These are phyloP conservation scores for Linnemannia elongata DNA, from an alignment of 192 early-diverging fungal species.

Conservation along the genomic window DNA sequence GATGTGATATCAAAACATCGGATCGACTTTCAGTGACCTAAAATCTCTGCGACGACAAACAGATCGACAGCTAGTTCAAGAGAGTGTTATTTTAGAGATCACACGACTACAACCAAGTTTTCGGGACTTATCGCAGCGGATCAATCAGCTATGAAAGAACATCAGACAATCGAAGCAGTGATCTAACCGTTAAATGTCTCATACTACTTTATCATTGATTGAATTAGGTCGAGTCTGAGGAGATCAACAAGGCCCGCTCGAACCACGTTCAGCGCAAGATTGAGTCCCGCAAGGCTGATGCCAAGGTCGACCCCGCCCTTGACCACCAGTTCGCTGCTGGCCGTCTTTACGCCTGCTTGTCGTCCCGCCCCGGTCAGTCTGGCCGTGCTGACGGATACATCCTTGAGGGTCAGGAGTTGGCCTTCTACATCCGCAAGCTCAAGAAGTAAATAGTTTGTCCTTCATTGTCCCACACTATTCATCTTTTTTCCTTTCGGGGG, in stretches of 20 bases:
- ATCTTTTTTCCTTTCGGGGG: not conserved
- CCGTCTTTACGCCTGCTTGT: constrained; percentile 92
- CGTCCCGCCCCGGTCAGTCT: constrained; percentile 98
- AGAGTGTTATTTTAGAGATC: too few species aligned
- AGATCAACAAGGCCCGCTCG: constrained; percentile 86
- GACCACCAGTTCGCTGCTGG: constrained; percentile 96
- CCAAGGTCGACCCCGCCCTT: constrained; percentile 89
- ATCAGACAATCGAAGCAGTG: not conserved
- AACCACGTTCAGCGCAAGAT: constrained; percentile 93
- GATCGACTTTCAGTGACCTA: too few species aligned
- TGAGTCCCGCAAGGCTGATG: constrained; percentile 82
- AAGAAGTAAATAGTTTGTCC: constrained; percentile 50
- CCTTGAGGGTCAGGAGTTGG: constrained; percentile 99
- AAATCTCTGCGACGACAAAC: too few species aligned
- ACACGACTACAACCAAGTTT: too few species aligned
- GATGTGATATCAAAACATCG: too few species aligned
- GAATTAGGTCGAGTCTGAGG: constrained; percentile 71
- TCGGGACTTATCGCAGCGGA: too few species aligned
- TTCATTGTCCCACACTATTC: constrained; percentile 1
- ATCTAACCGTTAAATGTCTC: not conserved
- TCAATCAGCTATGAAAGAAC: not conserved
- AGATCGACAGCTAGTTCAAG: too few species aligned
- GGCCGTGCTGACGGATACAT: constrained; percentile 99
- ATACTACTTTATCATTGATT: not conserved
- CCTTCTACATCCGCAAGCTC: constrained; percentile 87